phyloP scores from a whole-genome alignment of 495 filamentous ascomycete genomes.

The Penicillium diatomitis region DNA sequence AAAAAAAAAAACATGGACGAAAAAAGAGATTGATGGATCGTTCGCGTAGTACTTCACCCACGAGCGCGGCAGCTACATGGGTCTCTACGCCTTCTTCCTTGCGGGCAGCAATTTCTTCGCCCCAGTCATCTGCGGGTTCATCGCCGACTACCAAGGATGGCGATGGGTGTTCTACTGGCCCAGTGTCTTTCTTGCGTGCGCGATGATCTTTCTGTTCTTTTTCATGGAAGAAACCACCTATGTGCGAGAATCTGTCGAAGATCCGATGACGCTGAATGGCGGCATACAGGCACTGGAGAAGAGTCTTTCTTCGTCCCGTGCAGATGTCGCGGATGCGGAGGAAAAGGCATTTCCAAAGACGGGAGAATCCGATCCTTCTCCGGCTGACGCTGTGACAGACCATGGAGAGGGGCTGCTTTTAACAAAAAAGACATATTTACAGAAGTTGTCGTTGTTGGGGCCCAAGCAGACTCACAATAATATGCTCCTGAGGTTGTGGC shows the following conservation, averaged over 20 bases:
- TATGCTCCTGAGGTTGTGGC: constrained; percentile 35
- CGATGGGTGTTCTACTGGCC: constrained; percentile 58
- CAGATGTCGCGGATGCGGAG: too few species aligned
- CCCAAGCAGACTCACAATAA: constrained; percentile 41
- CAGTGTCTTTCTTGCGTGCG: constrained; percentile 49
- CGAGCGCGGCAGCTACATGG: constrained; percentile 56
- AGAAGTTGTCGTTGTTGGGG: constrained; percentile 44
- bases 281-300: too few species aligned
- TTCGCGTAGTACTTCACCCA: constrained; percentile 50
- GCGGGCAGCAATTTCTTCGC: constrained; percentile 58
- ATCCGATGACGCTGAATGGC: background rate
- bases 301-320: too few species aligned
- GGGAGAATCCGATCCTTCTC: too few species aligned
- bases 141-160: constrained; percentile 54
- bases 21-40: background rate
- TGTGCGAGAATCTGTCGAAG: constrained; percentile 22
- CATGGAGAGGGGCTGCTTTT: constrained; percentile 17
- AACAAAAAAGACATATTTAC: constrained; percentile 35
- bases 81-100: constrained; percentile 53
- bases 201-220: constrained; percentile 52
- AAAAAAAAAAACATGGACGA: background rate
- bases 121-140: constrained; percentile 58
- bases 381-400: background rate
- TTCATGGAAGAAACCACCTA: constrained; percentile 67
- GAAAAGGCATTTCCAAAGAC: constrained; percentile 13